A percentile compares a stretch with the other conserved stretches of the same genome.
Evolutionary conservation across 768 basidiomycete species (phyloP).

Genomic region (Kwoniella europaea): DNA sequence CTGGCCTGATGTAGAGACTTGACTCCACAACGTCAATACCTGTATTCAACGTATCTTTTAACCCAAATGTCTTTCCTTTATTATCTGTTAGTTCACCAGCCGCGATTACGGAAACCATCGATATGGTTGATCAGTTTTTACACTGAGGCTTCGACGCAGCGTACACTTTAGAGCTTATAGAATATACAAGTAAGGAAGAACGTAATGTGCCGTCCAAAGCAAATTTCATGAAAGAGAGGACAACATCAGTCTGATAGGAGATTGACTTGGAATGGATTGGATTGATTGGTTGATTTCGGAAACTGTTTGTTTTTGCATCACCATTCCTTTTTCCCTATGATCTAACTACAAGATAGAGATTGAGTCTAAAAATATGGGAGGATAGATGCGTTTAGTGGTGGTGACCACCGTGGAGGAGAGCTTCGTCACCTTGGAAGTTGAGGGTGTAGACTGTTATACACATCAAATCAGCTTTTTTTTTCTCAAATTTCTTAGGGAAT

Average conservation of each 20-base stretch:
- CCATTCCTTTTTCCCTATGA: neutral
- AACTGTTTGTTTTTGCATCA: neutral
- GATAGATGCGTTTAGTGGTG: conserved; percentile 58
- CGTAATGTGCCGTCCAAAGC: neutral
- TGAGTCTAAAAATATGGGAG: neutral
- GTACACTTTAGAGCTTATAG: too few species aligned
- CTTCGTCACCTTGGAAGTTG: conserved; percentile 68
- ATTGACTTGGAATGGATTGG: too few species aligned
- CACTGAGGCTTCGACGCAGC: too few species aligned
- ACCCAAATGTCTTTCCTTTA: too few species aligned
- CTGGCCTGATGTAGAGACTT: too few species aligned
- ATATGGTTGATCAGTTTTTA: too few species aligned
- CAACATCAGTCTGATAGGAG: too few species aligned
- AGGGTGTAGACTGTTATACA: conserved; percentile 68
- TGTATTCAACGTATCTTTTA: too few species aligned
- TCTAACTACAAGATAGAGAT: neutral
- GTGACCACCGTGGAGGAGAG: conserved; percentile 50
- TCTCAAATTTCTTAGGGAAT: neutral
- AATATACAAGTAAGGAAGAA: too few species aligned
- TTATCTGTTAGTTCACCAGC: too few species aligned
- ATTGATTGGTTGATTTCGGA: neutral
- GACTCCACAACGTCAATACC: too few species aligned
- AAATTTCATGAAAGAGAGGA: neutral
- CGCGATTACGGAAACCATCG: too few species aligned
- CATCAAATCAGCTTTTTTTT: neutral